Conservation (phyloP, 2,329 filamentous ascomycete genomes). For the Aspergillus transmontanensis region DNA sequence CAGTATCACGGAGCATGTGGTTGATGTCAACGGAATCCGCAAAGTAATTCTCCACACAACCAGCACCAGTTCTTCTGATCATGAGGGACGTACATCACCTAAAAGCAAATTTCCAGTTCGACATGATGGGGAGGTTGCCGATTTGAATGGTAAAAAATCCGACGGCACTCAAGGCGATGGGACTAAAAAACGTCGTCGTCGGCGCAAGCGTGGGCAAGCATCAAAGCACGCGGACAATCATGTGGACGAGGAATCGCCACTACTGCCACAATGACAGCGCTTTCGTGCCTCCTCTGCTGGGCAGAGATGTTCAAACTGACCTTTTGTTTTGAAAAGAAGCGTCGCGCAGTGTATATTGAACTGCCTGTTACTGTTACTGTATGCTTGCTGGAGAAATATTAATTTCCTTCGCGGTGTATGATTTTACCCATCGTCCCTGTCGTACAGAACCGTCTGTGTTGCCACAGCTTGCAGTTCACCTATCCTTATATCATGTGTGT, state of each 20-base stretch:
- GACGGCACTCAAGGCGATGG: slow-evolving; percentile 8
- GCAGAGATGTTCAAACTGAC: slow-evolving; percentile 14
- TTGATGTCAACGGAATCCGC: slow-evolving; percentile 72
- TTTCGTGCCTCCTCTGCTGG: slow-evolving; percentile 19
- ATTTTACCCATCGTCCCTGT: background rate
- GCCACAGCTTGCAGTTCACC: background rate
- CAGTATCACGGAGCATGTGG: slow-evolving; percentile 77
- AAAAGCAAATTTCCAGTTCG: slow-evolving; percentile 15
- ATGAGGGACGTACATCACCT: slow-evolving; percentile 17
- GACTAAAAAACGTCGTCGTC: slow-evolving; percentile 30
- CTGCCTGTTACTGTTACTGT: background rate
- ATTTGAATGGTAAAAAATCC: slow-evolving; percentile 12
- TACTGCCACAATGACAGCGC: slow-evolving; percentile 14
- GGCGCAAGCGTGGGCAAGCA: slow-evolving; percentile 21
- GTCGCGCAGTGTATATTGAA: background rate
- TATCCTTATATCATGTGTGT: background rate
- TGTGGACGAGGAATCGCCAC: slow-evolving; percentile 17
- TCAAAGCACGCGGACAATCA: slow-evolving; percentile 10
- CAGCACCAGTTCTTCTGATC: slow-evolving; percentile 55
- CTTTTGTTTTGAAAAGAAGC: background rate
- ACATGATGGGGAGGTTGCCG: slow-evolving; percentile 16
- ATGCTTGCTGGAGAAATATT: background rate
- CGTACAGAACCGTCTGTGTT: background rate
- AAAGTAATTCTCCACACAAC: slow-evolving; percentile 76
- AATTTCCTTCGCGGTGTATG: background rate